Base-by-base conservation (phyloP, 257 asterid species). In the Phtheirospermum japonicum region DNA sequence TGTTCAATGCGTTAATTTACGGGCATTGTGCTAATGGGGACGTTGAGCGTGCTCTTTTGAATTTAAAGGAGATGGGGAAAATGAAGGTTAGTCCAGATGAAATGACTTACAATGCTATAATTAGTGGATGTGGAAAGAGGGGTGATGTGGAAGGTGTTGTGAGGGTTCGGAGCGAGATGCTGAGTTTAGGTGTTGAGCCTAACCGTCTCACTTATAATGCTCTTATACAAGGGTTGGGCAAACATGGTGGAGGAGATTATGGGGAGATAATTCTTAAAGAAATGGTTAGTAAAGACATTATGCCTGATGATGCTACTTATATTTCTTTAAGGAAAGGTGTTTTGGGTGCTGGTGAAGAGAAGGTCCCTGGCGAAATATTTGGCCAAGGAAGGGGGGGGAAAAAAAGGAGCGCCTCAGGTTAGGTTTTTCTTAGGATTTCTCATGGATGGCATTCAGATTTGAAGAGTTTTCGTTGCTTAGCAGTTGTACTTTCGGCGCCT, bases 211-310 rank as follows among this genome's bases (percentile, higher is more conserved):
- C 48, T 40, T 40, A 40, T 40, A 40, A 40, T 40, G 48, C 48
- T 40, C 48, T 40, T 12, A 40, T 40, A 40, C 78, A 78, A 68
- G 61, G 82, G 87, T n/a, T 76, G 64, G 82, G 89, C 69, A 75
- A 49, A 57, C 69, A 64, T 66, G 84, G 84, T 51, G 79, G 66
- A 76, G 83, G 76, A 52, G 88, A 86, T 64, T 16, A 11, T 30
- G 52, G 43, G 23, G 23, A 40, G 48, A n/a, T 40, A 23, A 69
- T 79, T 78, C 73, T 80, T 31, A 77, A 82, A 73, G 93, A 82
- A 73, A 82, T 85, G 89, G 82, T 74, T 66, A 51, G 72, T 61
- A 76, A 63, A 65, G 93, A 87, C 68, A 76, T 82, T 63, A 63
- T 69, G 60, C 87, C 89, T 28, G 74, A 78, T 78, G 85, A 76